Conservation (phyloP, 148 eudicot genomes). For the Rhododendron molle region DNA sequence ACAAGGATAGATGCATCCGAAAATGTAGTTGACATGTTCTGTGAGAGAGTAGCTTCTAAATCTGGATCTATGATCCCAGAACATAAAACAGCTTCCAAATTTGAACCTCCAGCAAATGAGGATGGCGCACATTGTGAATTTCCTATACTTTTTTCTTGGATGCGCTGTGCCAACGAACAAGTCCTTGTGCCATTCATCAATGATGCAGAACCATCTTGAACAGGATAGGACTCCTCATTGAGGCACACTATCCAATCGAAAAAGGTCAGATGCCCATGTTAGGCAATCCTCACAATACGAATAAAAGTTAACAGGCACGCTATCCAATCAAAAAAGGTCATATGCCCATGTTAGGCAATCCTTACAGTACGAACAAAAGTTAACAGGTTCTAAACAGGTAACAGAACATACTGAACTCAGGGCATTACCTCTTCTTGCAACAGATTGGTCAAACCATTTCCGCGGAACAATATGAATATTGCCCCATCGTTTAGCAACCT, state of each 20-base stretch:
- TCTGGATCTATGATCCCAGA: slow-evolving; percentile 43
- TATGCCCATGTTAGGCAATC: slow-evolving; percentile 7
- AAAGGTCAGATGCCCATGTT: slow-evolving; percentile 16
- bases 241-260: slow-evolving; percentile 60
- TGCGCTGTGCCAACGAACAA: slow-evolving; percentile 33
- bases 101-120: slow-evolving; percentile 45
- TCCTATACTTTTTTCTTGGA: slow-evolving; percentile 40
- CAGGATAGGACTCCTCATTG: slow-evolving; percentile 75
- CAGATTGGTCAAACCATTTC: slow-evolving; percentile 92
- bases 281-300: neutral
- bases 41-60: slow-evolving; percentile 50
- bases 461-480: slow-evolving; percentile 56
- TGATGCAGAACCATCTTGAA: slow-evolving; percentile 45
- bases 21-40: slow-evolving; percentile 37
- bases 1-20: slow-evolving; percentile 27
- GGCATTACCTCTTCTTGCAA: slow-evolving; percentile 73
- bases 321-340: neutral
- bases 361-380: neutral
- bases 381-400: neutral
- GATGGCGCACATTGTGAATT: slow-evolving; percentile 37
- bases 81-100: slow-evolving; percentile 38
- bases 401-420: neutral
- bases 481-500: slow-evolving; percentile 92
- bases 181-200: slow-evolving; percentile 31
- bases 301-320: neutral